A percentile compares a stretch with the other conserved stretches of the same genome.
Conservation (phyloP, 192 early-diverging fungal species). For the Spinellus fusiger region DNA sequence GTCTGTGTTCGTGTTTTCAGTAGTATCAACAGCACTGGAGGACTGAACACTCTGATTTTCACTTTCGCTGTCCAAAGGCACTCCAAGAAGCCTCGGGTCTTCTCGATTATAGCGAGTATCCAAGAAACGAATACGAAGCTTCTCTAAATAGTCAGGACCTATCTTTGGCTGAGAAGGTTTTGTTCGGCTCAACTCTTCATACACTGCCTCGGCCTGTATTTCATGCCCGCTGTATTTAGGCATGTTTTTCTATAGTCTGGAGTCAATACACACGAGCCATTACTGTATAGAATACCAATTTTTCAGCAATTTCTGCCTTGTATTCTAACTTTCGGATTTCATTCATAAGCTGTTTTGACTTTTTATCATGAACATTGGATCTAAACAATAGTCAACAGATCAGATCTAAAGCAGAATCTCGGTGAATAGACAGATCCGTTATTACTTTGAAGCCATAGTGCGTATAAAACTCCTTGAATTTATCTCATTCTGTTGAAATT, state of each 20-base stretch:
- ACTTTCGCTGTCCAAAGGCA: neutral
- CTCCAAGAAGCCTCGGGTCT: neutral
- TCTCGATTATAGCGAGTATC: slow-evolving; percentile 21
- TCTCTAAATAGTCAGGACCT: slow-evolving; percentile 24
- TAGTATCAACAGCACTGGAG: too few relatives aligned
- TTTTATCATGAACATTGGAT: neutral
- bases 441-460: neutral
- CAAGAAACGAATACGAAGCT: slow-evolving; percentile 27
- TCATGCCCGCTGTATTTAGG: neutral
- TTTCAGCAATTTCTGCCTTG: neutral
- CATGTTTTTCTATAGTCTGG: neutral
- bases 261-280: neutral
- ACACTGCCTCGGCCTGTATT: slow-evolving; percentile 4
- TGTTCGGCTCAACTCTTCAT: slow-evolving; percentile 7
- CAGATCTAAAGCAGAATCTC: neutral
- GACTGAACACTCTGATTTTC: too few relatives aligned
- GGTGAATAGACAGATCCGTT: neutral
- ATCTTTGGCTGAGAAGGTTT: slow-evolving; percentile 24
- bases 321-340: slow-evolving; percentile 23
- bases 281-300: neutral
- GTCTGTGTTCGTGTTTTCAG: too few relatives aligned
- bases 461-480: neutral
- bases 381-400: neutral
- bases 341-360: slow-evolving; percentile 10
- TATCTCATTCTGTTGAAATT: neutral